Base-by-base conservation (phyloP, 23 red algal genomes). In the Gracilaria caudata region DNA sequence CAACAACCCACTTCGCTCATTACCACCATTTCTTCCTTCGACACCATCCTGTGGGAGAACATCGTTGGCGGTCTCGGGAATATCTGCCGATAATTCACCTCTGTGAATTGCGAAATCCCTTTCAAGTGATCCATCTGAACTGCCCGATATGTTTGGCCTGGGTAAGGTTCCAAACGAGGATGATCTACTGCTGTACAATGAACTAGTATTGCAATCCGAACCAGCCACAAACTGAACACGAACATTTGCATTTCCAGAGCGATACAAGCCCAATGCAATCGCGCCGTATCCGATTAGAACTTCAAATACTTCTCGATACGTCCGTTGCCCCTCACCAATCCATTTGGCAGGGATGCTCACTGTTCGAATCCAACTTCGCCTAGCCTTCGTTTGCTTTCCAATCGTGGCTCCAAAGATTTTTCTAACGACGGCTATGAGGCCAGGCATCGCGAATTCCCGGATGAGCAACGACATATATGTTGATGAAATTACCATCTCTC, bases 401-500 rank as follows among this genome's bases (percentile, higher is more conserved):
- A 93, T 56, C 23, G 79, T 81, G 6, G 82, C 73, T n/a, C 90
- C 90, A 86, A 93, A 93, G n/a, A 93, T 86, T 12, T 85, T 93
- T 34, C 90, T 81, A 0, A 93, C 90, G 17, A 86, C 82, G 33
- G 90, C 79, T 39, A 87, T 86, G 12, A 93, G 56, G 39, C 90
- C 90, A 16, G 90, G 90, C 90, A 86, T 93, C 13, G 80, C 81
- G 60, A 66, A 85, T 79, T 93, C 90, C 47, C 90, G 90, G 54
- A 93, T 86, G 17, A 86, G 46, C 35, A 93, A 73, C 11, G 90
- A 60, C 73, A 93, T 72, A 25, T 80, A 86, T 16, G 80, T 85
- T 68, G 90, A 93, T 24, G 90, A 93, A 45, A 93, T 85, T 45
- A 93, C 59, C 90, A 93, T 86, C 37, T 93, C 90, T 14, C 90